Conservation (phyloP, 106 monocot genomes). For the Platanthera zijinensis region DNA sequence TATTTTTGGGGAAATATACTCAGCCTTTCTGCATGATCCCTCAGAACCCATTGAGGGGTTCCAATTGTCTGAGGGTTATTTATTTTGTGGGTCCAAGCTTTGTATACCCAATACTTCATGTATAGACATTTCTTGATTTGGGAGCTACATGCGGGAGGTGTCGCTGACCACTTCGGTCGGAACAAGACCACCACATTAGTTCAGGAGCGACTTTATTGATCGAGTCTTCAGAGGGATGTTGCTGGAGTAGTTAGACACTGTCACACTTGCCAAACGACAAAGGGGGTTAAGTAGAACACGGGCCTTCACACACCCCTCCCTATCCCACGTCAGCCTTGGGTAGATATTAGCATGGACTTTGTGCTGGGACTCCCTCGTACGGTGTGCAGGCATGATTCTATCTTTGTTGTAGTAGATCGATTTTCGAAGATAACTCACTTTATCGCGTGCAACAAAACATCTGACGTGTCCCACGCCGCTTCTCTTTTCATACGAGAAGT, state of each 20-base stretch:
- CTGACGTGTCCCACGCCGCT: no score
- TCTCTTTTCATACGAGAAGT: no score
- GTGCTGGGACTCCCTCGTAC: neutral
- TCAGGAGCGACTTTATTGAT: no score
- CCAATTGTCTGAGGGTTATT: no score
- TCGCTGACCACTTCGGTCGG: neutral
- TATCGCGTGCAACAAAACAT: no score
- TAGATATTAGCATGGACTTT: constrained; percentile 6
- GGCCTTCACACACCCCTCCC: neutral
- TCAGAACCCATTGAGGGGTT: no score
- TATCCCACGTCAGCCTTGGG: neutral
- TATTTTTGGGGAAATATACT: neutral
- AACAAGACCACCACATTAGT: neutral
- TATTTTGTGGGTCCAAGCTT: no score
- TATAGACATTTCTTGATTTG: no score
- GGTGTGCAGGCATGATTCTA: neutral
- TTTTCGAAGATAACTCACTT: neutral
- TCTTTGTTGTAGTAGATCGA: neutral
- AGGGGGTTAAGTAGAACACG: neutral
- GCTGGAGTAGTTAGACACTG: neutral
- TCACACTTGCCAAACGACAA: neutral
- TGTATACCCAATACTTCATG: no score
- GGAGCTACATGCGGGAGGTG: no score
- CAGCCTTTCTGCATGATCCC: no score
- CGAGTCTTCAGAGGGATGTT: no score